Base-by-base conservation (phyloP, 352 stramenopile genomes). In the Globisporangium alternatum region DNA sequence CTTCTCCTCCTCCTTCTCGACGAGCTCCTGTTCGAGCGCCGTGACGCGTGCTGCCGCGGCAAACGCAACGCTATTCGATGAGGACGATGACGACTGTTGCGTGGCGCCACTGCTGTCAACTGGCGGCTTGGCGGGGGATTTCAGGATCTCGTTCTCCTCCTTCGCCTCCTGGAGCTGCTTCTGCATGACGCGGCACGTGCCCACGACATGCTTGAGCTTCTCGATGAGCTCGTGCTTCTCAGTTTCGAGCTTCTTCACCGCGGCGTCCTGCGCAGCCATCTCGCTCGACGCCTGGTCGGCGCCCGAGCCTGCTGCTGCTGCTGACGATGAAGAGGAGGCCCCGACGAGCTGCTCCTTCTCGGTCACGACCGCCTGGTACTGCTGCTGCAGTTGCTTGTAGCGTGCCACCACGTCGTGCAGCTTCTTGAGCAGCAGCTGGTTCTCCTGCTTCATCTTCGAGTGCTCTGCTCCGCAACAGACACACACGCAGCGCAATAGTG, bases 191-290 rank as follows among this genome's bases (percentile, higher is more conserved):
- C 81, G 83, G 39, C 78, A 89, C 31, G 77, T 89, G 44, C 65
- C 76, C n/a, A 90, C 76, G 48, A 89, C 81, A 28, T 78, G 70
- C 72, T 89, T 89, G 60, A 91, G 78, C 66, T 93, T 91, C 62
- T 82, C 78, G 22, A 93, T 84, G 45, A 93, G 78, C 70, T 90
- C 80, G 30, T 76, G 72, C 65, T 91, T 91, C 59, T 90, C 79
- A 9, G 66, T 68, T 51, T 90, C 83, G 10, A 91, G 73, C 65
- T 75, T 77, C 53, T 82, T 72, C 55, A 80, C 71, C 0, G 68
- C 69, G 15, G 59, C 53, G 30, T 80, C 68, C 10, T 76, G 65
- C 22, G 41, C 57, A 6, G 58, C 55, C 60, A 64, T 54, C 59
- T 71, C 65, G 43, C 44, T 58, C 9, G 55, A 53, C 0, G 47